Evolutionary conservation across 129 eudicot genomes (phyloP).

Genomic region (Artemisia argyi): DNA sequence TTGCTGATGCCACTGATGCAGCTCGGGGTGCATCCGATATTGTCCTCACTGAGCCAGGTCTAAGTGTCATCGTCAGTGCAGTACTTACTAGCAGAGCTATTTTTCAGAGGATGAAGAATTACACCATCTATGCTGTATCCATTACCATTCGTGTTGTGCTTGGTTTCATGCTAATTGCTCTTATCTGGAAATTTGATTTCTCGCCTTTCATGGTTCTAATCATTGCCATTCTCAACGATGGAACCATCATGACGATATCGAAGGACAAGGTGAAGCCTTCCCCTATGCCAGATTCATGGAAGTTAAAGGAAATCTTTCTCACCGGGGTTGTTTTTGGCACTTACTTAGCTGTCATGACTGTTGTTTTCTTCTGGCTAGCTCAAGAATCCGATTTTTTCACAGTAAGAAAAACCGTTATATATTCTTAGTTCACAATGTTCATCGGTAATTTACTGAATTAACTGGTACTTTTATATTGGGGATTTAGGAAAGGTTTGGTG

Average conservation of each 20-base stretch:
- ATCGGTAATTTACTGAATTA: neutral
- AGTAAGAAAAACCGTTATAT: conserved; percentile 29
- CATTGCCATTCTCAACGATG: conserved; percentile 85
- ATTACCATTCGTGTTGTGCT: conserved; percentile 86
- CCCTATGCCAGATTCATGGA: conserved; percentile 91
- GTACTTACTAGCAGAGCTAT: conserved; percentile 85
- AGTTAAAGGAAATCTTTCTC: conserved; percentile 72
- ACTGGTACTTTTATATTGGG: conserved; percentile 2
- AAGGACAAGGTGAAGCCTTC: conserved; percentile 88
- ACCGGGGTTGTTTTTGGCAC: conserved; percentile 82
- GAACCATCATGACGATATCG: conserved; percentile 93
- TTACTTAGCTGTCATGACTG: conserved; percentile 84
- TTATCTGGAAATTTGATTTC: conserved; percentile 83
- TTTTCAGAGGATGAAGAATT: conserved; percentile 91
- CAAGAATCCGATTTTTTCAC: conserved; percentile 64
- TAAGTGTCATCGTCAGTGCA: conserved; percentile 79
- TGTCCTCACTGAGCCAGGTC: conserved; percentile 83
- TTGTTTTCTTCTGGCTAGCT: conserved; percentile 77
- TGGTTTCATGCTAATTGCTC: conserved; percentile 84
- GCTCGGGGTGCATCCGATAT: conserved; percentile 86
- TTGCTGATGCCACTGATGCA: conserved; percentile 92
- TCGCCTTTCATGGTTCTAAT: conserved; percentile 89
- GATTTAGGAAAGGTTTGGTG: conserved; percentile 62
- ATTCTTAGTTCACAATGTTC: neutral
- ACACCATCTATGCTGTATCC: conserved; percentile 89